Evolutionary conservation across 2,329 filamentous ascomycete genomes (phyloP).

Genomic region (Chrysosporium keratinophilum): DNA sequence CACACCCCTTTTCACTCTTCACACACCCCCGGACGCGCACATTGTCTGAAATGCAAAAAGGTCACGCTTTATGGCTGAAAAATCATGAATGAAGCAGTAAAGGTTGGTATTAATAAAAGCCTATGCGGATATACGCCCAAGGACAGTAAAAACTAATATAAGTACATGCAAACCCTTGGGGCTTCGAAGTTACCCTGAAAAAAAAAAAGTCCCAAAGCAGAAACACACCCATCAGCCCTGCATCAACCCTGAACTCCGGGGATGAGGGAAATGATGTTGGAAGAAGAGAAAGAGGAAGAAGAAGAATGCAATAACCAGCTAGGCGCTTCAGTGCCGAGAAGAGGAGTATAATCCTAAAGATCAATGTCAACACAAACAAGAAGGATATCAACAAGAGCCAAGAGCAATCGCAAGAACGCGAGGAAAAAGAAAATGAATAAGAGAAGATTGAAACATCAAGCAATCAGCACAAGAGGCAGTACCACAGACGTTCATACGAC

Average conservation of each 20-base stretch:
- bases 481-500: no score
- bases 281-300: not conserved
- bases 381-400: constrained; percentile 1
- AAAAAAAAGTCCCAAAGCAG: not conserved
- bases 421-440: not conserved
- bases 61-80: no score
- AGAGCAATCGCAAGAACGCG: not conserved
- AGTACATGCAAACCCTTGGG: not conserved
- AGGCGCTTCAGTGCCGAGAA: not conserved
- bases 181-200: not conserved
- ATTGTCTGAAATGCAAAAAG: no score
- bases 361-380: not conserved
- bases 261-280: not conserved
- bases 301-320: not conserved
- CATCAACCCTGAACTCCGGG: not conserved
- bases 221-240: not conserved
- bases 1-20: no score
- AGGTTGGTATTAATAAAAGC: constrained; percentile 3
- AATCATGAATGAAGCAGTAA: not conserved
- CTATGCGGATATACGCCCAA: not conserved
- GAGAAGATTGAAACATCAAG: not conserved
- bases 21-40: no score
- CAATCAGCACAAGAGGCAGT: not conserved
- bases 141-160: not conserved
- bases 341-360: not conserved